Conservation (phyloP, 116 monocot species). For the Trichopus zeylanicus region DNA sequence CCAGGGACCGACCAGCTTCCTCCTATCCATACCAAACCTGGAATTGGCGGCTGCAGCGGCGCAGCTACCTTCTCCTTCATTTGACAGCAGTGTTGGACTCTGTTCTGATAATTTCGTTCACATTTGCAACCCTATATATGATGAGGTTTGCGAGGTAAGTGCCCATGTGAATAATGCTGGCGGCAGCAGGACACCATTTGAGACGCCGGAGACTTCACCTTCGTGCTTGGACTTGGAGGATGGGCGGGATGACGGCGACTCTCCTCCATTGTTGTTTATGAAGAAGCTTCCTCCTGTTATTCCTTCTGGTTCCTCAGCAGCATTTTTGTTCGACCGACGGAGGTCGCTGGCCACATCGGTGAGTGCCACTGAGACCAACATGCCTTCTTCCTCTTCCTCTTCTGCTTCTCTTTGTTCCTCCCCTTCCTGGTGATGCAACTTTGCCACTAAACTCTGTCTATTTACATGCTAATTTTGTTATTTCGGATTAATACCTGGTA, state of each 20-base stretch:
- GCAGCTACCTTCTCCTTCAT: no score
- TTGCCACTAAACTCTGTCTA: not conserved
- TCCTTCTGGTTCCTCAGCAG: not conserved
- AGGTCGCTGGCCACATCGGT: constrained; percentile 19
- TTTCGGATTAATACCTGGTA: no score
- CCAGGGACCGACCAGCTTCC: constrained; percentile 28
- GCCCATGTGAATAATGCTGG: not conserved
- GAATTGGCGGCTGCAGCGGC: not conserved
- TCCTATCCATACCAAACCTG: constrained; percentile 34
- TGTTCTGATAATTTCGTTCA: constrained; percentile 15
- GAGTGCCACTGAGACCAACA: constrained; percentile 32
- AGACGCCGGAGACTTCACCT: constrained; percentile 39
- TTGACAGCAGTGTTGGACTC: no score
- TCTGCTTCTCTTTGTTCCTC: constrained; percentile 11
- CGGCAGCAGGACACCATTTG: constrained; percentile 18
- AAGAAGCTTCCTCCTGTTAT: constrained; percentile 2
- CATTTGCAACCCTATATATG: constrained; percentile 61
- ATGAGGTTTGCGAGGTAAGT: not conserved
- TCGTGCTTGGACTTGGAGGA: constrained; percentile 11
- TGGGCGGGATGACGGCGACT: not conserved
- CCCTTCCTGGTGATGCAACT: constrained; percentile 5
- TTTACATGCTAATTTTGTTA: not conserved
- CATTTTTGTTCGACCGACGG: constrained; percentile 3
- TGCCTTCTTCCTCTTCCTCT: constrained; percentile 23
- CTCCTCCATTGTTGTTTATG: constrained; percentile 7